A percentile compares a stretch with the other conserved stretches of the same genome.
Evolutionary conservation across 257 asterid genomes (phyloP).

Genomic region (Solanum pinnatisectum): DNA sequence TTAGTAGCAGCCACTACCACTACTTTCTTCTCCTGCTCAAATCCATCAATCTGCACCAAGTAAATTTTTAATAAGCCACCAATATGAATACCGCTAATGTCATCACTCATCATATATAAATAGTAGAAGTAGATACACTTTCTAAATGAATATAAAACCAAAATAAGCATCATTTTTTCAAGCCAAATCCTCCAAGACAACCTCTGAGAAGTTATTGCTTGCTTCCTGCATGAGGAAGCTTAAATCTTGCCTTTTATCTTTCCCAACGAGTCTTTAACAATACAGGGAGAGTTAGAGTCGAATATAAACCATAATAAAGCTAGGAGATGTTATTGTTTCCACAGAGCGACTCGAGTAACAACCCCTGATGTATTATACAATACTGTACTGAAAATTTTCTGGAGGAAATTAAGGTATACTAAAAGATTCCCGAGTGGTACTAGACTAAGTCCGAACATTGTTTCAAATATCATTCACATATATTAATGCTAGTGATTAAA

Average conservation of each 20-base stretch:
- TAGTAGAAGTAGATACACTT: background rate
- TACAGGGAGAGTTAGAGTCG: background rate
- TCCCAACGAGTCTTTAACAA: background rate
- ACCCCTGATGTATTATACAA: background rate
- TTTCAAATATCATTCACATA: background rate
- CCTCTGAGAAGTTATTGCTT: background rate
- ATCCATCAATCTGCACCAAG: conserved; percentile 82
- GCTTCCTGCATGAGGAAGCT: background rate
- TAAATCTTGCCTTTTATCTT: background rate
- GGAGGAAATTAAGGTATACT: too few species aligned
- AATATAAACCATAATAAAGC: background rate
- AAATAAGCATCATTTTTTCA: background rate
- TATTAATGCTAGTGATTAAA: background rate
- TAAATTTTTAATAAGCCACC: background rate
- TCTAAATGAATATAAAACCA: background rate
- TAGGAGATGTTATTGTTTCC: background rate
- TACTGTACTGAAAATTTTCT: background rate
- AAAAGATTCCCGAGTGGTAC: background rate
- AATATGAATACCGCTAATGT: background rate
- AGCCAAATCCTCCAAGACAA: background rate
- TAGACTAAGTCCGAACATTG: background rate
- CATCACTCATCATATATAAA: background rate
- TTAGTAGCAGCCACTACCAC: conserved; percentile 96
- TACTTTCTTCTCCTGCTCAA: conserved; percentile 91
- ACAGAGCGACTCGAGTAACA: background rate